Evolutionary conservation across 163 green algal species (phyloP).

Genomic region (Scenedesmus sp.): DNA sequence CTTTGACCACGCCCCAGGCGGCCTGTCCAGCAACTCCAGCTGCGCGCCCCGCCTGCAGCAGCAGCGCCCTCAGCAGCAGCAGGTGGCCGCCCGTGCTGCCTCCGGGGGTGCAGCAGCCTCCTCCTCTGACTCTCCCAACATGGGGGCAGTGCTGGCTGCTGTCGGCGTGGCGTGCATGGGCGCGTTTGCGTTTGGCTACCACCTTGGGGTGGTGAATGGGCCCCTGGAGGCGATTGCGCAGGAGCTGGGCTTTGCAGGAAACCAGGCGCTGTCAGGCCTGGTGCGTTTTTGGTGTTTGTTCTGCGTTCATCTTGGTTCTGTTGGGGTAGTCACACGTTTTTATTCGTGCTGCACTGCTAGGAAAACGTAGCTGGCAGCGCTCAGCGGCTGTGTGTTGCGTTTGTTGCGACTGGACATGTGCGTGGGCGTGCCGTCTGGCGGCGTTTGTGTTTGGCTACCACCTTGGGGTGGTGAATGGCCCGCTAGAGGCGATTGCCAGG

Average conservation of each 20-base stretch:
- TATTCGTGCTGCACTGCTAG: neutral
- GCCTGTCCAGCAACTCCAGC: neutral
- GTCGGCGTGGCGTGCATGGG: slow-evolving; percentile 82
- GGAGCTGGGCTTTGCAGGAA: slow-evolving; percentile 87
- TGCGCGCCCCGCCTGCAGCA: neutral
- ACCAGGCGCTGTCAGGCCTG: slow-evolving; percentile 82
- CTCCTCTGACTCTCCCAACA: slow-evolving; percentile 49
- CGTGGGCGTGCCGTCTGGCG: slow-evolving; percentile 82
- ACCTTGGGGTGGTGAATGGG: slow-evolving; percentile 96
- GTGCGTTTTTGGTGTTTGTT: slow-evolving; percentile 57
- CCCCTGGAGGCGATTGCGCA: slow-evolving; percentile 86
- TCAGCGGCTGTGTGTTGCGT: no score
- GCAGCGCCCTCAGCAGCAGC: neutral
- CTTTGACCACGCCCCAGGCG: neutral
- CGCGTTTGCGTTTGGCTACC: slow-evolving; percentile 93
- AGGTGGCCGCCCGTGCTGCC: neutral
- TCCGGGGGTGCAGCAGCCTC: slow-evolving; percentile 1
- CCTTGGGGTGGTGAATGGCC: slow-evolving; percentile 94
- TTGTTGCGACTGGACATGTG: no score
- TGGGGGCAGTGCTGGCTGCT: slow-evolving; percentile 68
- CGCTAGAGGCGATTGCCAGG: slow-evolving; percentile 86
- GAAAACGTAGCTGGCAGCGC: neutral
- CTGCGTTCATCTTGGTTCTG: neutral
- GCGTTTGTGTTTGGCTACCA: slow-evolving; percentile 95
- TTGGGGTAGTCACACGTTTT: neutral